These are phyloP conservation scores for Tylopilus subfusipes DNA, from an alignment of 768 basidiomycete species.

Conservation along the genomic window DNA sequence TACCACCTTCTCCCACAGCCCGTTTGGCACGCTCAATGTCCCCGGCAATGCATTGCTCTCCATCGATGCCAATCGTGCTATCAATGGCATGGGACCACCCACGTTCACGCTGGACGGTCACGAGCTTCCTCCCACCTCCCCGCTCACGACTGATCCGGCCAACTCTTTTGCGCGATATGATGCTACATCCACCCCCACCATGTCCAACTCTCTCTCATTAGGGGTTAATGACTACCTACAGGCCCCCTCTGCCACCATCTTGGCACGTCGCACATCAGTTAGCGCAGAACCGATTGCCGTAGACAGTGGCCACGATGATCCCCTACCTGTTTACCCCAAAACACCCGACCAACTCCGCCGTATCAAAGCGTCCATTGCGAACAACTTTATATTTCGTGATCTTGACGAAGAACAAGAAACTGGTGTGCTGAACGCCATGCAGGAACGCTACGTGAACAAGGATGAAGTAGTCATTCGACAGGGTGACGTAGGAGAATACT, in stretches of 20 bases:
- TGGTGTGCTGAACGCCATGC: slow-evolving; percentile 94
- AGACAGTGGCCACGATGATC: slow-evolving; percentile 59
- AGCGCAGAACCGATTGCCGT: slow-evolving; percentile 95
- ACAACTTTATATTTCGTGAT: slow-evolving; percentile 93
- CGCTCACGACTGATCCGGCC: slow-evolving; percentile 43
- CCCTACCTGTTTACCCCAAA: slow-evolving; percentile 76
- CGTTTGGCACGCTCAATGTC: slow-evolving; percentile 77
- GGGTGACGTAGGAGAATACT: slow-evolving; percentile 95
- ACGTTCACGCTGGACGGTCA: slow-evolving; percentile 58
- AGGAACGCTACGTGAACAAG: slow-evolving; percentile 66
- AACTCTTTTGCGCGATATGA: slow-evolving; percentile 54
- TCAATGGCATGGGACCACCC: slow-evolving; percentile 41
- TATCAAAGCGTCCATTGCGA: slow-evolving; percentile 81
- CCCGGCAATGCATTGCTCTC: slow-evolving; percentile 75
- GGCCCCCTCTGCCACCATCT: slow-evolving; percentile 68
- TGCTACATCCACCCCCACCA: slow-evolving; percentile 40
- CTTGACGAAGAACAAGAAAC: slow-evolving; percentile 94
- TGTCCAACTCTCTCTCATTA: slow-evolving; percentile 36
- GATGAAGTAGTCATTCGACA: slow-evolving; percentile 94
- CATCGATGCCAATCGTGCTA: slow-evolving; percentile 36
- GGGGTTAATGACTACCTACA: slow-evolving; percentile 66
- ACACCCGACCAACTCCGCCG: slow-evolving; percentile 78
- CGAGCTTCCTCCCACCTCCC: slow-evolving; percentile 60
- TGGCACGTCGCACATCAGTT: slow-evolving; percentile 91
- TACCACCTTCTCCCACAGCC: slow-evolving; percentile 53